Conservation (phyloP, 2,329 filamentous ascomycete species). For the Arthroderma uncinatum region DNA sequence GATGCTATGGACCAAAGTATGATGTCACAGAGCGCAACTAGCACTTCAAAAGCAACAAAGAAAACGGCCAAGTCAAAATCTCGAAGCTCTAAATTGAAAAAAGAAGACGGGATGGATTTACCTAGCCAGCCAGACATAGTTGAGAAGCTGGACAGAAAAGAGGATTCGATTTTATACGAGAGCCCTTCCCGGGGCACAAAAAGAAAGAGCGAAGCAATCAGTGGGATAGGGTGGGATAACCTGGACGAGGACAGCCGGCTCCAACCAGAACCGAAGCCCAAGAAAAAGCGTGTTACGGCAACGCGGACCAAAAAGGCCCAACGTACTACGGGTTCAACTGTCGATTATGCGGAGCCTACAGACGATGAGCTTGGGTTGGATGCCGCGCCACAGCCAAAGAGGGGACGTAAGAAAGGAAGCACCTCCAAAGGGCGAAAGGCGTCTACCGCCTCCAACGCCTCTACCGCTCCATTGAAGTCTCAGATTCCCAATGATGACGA, state of each 20-base stretch:
- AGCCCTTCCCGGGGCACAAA: conserved; percentile 43
- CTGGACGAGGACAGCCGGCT: conserved; percentile 11
- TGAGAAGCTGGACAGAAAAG: conserved; percentile 16
- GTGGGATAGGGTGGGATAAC: conserved; percentile 18
- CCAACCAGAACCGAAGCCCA: conserved; percentile 30
- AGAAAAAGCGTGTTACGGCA: conserved; percentile 50
- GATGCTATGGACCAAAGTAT: conserved; percentile 49
- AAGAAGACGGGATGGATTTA: conserved; percentile 33
- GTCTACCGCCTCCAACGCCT: conserved; percentile 36
- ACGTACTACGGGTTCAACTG: conserved; percentile 17
- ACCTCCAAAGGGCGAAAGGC: conserved; percentile 39
- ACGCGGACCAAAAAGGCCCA: conserved; percentile 40
- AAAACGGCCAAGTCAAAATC: conserved; percentile 29
- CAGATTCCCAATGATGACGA: conserved; percentile 50
- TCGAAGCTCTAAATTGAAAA: conserved; percentile 30
- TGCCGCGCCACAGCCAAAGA: conserved; percentile 29
- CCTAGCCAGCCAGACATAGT: conserved; percentile 20
- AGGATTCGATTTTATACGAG: background rate
- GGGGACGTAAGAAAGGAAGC: conserved; percentile 27
- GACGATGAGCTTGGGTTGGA: conserved; percentile 18
- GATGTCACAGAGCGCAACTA: conserved; percentile 35
- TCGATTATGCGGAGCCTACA: conserved; percentile 13
- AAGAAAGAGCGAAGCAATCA: conserved; percentile 49
- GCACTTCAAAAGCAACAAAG: conserved; percentile 46
- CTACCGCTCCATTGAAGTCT: conserved; percentile 37